Evolutionary conservation across 495 filamentous ascomycete genomes (phyloP), one percentile per base, ranked within the genome.

Genomic region (Penicillium crystallinum): DNA sequence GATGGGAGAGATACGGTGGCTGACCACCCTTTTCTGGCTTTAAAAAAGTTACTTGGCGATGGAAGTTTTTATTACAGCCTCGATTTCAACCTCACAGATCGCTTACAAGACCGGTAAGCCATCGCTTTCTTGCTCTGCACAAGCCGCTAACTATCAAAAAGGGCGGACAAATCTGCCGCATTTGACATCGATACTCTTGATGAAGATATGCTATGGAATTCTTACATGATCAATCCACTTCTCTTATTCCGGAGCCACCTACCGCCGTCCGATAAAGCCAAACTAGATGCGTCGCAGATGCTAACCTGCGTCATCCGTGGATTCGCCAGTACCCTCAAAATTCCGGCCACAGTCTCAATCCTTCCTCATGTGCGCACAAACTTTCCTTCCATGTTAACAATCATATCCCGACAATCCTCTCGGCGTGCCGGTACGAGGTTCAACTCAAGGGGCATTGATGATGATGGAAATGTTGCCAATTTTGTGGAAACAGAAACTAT

Each of bases 1-100:
- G 81, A 85, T 25, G 74, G 79, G 46, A 78, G 77, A 55, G 89
- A 96, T 31, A 70, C 79, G 27, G 61, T 81, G 25, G 63, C 87
- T 21, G 91, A 96, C 57, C 90, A 97, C 68, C 95, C 93, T 19
- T 97, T 90, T 62, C 65, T 88, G 46, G 89, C 91, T 34, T 59
- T 98, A 43, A 91, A 91, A 64, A 97, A 95, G 75, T 78, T 98
- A 9, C 75, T 98, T 18, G 84, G 89, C 55, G 88, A 93, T 69
- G 91, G 95, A n/a, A 96, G 86, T 11, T 98, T 98, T 64, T 97
- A 97, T 66, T 98, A 96, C 68, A 97, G 92, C 61, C 85, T 89
- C 25, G 89, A 97, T 70, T 98, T 98, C 64, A 91, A 97, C 67
- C 79, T 98, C 18, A 97, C 93, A 21, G 92, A 92, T 67, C 81